Evolutionary conservation across 2,329 filamentous ascomycete species (phyloP).

Genomic region (Sporothrix protearum): DNA sequence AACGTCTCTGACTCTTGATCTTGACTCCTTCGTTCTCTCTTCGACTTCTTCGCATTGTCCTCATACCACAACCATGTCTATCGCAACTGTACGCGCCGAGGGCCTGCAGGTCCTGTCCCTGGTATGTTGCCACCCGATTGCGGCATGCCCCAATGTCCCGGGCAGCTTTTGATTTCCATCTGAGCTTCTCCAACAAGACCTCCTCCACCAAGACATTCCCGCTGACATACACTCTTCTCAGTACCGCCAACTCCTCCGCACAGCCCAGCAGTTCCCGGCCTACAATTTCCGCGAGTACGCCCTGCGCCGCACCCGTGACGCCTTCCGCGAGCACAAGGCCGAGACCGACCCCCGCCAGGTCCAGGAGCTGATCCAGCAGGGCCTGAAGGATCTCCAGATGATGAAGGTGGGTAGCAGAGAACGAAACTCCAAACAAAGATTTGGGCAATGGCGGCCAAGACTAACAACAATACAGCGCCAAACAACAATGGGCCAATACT

Average conservation of each 20-base stretch:
- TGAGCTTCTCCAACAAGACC: neutral
- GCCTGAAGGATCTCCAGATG: slow-evolving; percentile 78
- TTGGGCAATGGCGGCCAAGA: neutral
- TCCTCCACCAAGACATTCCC: neutral
- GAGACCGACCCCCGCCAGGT: slow-evolving; percentile 71
- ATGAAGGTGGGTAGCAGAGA: slow-evolving; percentile 68
- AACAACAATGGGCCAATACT: slow-evolving; percentile 93
- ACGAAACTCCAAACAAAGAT: neutral
- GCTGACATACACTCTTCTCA: slow-evolving; percentile 37
- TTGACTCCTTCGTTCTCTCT: neutral
- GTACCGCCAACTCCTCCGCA: slow-evolving; percentile 90
- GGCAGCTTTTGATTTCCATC: neutral
- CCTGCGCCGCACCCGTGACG: slow-evolving; percentile 81
- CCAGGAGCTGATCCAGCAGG: slow-evolving; percentile 87
- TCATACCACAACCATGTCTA: slow-evolving; percentile 12
- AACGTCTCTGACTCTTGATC: neutral
- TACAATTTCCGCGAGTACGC: slow-evolving; percentile 99
- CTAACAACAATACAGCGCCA: slow-evolving; percentile 58
- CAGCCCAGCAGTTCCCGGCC: slow-evolving; percentile 79
- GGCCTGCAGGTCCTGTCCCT: slow-evolving; percentile 56
- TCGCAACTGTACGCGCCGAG: slow-evolving; percentile 26
- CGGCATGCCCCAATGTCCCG: neutral
- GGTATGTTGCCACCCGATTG: slow-evolving; percentile 41
- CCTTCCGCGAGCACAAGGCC: slow-evolving; percentile 75
- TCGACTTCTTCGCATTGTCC: neutral